phyloP scores from a whole-genome alignment of 768 basidiomycete genomes.

The Boletus bicolor region DNA sequence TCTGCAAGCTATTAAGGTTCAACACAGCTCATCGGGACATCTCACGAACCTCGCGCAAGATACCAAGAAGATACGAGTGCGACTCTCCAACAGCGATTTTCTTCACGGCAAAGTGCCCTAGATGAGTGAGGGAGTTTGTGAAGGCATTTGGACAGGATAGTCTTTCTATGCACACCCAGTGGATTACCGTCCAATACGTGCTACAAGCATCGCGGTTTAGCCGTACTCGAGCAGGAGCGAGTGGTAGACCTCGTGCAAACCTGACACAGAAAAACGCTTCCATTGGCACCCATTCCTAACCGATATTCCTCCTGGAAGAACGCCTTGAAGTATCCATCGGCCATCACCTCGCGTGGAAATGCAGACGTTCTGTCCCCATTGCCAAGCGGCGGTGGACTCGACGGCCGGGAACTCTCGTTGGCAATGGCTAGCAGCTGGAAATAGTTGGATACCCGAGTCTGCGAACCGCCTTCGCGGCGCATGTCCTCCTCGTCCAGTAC shows the following conservation, averaged over 20 bases:
- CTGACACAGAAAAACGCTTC: constrained; percentile 85
- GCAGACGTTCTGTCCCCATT: constrained; percentile 24
- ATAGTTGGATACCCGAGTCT: constrained; percentile 68
- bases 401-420: constrained; percentile 59
- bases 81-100: constrained; percentile 95
- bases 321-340: constrained; percentile 87
- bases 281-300: constrained; percentile 94
- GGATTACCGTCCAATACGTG: constrained; percentile 86
- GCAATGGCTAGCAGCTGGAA: constrained; percentile 73
- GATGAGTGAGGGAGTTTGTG: background rate
- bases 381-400: constrained; percentile 42
- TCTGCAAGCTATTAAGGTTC: constrained; percentile 36
- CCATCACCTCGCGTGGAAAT: constrained; percentile 73
- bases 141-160: background rate
- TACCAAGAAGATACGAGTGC: constrained; percentile 78
- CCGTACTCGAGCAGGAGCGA: background rate
- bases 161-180: constrained; percentile 47
- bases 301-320: constrained; percentile 90
- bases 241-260: constrained; percentile 36
- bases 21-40: background rate
- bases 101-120: constrained; percentile 90
- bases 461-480: constrained; percentile 40
- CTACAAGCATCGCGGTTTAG: constrained; percentile 33
- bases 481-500: constrained; percentile 25
- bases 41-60: constrained; percentile 65